Base-by-base conservation (phyloP, 495 filamentous ascomycete genomes). In the Thermochaetoides thermophila region DNA sequence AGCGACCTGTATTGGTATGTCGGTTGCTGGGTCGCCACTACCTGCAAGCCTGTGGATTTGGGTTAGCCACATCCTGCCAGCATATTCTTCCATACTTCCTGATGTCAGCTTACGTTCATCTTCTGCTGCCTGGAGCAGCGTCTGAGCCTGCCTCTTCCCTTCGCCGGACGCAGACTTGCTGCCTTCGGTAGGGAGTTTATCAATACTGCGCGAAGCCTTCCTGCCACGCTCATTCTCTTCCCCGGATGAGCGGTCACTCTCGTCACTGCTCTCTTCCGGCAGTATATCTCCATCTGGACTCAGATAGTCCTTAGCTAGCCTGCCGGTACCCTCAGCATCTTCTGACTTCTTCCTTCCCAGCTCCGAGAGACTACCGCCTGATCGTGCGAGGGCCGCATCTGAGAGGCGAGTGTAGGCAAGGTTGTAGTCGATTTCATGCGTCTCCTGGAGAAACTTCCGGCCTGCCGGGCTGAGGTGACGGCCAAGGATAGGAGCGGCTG, bases 41-140 rank as follows among this genome's bases (percentile, higher is more conserved):
- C 53, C 21, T 60, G 49, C 37, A 61, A 45, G 26, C 61, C 61
- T 66, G 25, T 23, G 3, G 2, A 3, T n/a, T n/a, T n/a, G n/a
- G n/a, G n/a, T n/a, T n/a, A n/a, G n/a, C n/a, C n/a, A n/a, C n/a
- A n/a, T n/a, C n/a, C n/a, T n/a, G n/a, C n/a, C n/a, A n/a, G n/a
- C n/a, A n/a, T n/a, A n/a, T n/a, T n/a, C n/a, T n/a, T n/a, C n/a
- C n/a, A n/a, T n/a, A n/a, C n/a, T n/a, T n/a, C n/a, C n/a, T n/a
- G n/a, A n/a, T n/a, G n/a, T 10, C 20, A 23, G 73, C 80, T 42
- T 72, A 79, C 83, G 69, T 49, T 86, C 81, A 58, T 85, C 77
- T 51, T 85, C 78, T 7, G 75, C 72, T 9, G 75, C 78, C 29
- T 73, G 76, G 14, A 81, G 48, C 24, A 80, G 48, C 45, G 69